Conservation (phyloP, 495 filamentous ascomycete genomes). For the Melanomma pulvis-pyrius region DNA sequence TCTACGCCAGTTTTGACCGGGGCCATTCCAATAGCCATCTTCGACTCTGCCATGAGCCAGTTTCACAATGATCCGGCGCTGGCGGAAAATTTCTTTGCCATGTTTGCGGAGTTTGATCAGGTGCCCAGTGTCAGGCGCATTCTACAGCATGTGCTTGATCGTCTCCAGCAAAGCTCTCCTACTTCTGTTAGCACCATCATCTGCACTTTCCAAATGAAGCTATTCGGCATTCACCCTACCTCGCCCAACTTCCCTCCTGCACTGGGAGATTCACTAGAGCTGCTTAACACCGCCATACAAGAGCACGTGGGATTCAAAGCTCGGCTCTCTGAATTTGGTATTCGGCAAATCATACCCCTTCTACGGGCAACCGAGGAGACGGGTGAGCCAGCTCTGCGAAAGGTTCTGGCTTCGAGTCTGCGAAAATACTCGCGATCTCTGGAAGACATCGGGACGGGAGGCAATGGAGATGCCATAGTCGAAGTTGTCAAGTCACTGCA, state of each 20-base stretch:
- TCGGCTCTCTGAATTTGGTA: slow-evolving; percentile 26
- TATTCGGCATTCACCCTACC: slow-evolving; percentile 63
- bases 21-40: slow-evolving; percentile 89
- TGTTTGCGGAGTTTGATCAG: slow-evolving; percentile 68
- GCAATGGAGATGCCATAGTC: slow-evolving; percentile 22
- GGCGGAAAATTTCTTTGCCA: slow-evolving; percentile 76
- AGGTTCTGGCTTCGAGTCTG: slow-evolving; percentile 30
- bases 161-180: slow-evolving; percentile 62
- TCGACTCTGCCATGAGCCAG: slow-evolving; percentile 82
- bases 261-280: slow-evolving; percentile 63
- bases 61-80: slow-evolving; percentile 64
- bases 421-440: slow-evolving; percentile 26
- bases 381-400: slow-evolving; percentile 24
- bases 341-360: slow-evolving; percentile 27
- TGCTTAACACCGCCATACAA: slow-evolving; percentile 51
- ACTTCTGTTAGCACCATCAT: slow-evolving; percentile 61
- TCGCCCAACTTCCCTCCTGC: slow-evolving; percentile 74
- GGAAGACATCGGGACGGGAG: slow-evolving; percentile 8
- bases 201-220: slow-evolving; percentile 71
- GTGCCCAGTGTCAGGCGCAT: slow-evolving; percentile 68
- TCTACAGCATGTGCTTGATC: slow-evolving; percentile 72
- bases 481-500: slow-evolving; percentile 14
- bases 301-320: slow-evolving; percentile 13
- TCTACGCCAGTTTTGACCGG: slow-evolving; percentile 82
- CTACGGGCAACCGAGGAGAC: slow-evolving; percentile 7